phyloP scores from a whole-genome alignment of 345 rosid species.

The Camelina hispida region DNA sequence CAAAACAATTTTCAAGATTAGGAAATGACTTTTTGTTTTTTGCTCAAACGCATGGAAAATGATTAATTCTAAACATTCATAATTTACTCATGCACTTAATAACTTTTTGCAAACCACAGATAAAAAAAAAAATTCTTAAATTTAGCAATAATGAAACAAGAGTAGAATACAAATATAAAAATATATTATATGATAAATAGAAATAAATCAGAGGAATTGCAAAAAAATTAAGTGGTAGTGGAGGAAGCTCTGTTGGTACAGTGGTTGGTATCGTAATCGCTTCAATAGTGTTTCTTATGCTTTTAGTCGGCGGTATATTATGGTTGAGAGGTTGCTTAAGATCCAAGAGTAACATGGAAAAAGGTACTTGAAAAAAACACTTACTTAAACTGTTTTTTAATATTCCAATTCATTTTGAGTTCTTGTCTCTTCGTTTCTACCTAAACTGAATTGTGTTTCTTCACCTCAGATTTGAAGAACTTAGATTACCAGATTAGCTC shows the following conservation, averaged over 20 bases:
- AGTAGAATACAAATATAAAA: no score
- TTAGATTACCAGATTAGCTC: conserved; percentile 51
- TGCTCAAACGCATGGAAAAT: no score
- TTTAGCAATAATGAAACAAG: no score
- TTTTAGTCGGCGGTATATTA: conserved; percentile 50
- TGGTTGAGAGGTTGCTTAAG: conserved; percentile 59
- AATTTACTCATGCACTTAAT: no score
- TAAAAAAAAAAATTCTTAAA: no score
- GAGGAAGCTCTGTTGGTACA: conserved; percentile 37
- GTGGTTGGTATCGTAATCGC: conserved; percentile 46
- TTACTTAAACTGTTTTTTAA: neutral
- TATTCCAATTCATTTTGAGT: conserved; percentile 10
- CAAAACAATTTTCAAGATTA: no score
- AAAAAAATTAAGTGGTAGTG: no score
- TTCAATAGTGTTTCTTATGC: conserved; percentile 33
- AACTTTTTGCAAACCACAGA: no score
- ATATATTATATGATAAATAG: no score
- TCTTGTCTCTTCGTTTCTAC: conserved; percentile 1
- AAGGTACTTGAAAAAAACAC: conserved; percentile 39
- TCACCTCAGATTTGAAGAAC: conserved; percentile 49
- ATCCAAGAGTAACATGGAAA: conserved; percentile 41
- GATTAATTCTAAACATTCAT: no score
- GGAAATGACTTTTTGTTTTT: no score
- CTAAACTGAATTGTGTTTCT: conserved; percentile 20
- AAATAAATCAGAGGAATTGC: no score